phyloP scores from a whole-genome alignment of 331 rosid genomes.

The Arachis monticola region DNA sequence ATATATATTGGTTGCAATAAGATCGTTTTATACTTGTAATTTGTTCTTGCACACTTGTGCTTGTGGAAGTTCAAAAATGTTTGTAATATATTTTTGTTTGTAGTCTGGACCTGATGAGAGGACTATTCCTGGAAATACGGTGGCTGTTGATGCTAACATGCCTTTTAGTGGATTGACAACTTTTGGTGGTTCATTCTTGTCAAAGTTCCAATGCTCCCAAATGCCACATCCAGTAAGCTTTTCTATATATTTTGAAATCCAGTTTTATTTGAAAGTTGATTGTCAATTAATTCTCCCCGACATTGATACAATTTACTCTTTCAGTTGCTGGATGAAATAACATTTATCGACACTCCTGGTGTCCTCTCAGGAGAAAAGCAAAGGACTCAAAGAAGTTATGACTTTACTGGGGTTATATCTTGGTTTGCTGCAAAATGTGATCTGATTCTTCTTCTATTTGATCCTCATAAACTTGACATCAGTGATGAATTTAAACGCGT shows the following conservation, averaged over 20 bases:
- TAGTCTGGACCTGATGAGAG: slow-evolving; percentile 96
- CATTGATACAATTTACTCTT: slow-evolving; percentile 29
- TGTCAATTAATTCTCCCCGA: slow-evolving; percentile 26
- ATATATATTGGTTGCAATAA: neutral
- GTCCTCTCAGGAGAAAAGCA: slow-evolving; percentile 94
- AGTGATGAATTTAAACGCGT: slow-evolving; percentile 92
- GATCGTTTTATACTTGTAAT: slow-evolving; percentile 4
- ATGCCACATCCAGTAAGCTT: slow-evolving; percentile 92
- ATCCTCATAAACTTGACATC: slow-evolving; percentile 67
- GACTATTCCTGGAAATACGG: slow-evolving; percentile 90
- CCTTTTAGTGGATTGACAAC: slow-evolving; percentile 78
- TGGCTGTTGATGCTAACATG: slow-evolving; percentile 86
- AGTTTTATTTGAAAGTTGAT: neutral
- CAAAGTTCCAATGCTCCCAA: slow-evolving; percentile 88
- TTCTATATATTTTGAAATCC: slow-evolving; percentile 20
- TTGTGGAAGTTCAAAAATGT: slow-evolving; percentile 26
- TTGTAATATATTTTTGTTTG: slow-evolving; percentile 25
- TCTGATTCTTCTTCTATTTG: slow-evolving; percentile 72
- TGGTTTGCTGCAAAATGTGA: slow-evolving; percentile 97
- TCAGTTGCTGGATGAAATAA: slow-evolving; percentile 81
- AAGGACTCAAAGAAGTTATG: slow-evolving; percentile 85
- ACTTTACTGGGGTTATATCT: slow-evolving; percentile 90
- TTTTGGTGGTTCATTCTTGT: slow-evolving; percentile 83
- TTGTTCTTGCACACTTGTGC: slow-evolving; percentile 9
- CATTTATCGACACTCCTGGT: slow-evolving; percentile 90